Percentiles rank a stretch among this genome's conserved stretches.
phyloP scores from a whole-genome alignment of 1,284 basidiomycete genomes.

The Clitocybe nebularis region DNA sequence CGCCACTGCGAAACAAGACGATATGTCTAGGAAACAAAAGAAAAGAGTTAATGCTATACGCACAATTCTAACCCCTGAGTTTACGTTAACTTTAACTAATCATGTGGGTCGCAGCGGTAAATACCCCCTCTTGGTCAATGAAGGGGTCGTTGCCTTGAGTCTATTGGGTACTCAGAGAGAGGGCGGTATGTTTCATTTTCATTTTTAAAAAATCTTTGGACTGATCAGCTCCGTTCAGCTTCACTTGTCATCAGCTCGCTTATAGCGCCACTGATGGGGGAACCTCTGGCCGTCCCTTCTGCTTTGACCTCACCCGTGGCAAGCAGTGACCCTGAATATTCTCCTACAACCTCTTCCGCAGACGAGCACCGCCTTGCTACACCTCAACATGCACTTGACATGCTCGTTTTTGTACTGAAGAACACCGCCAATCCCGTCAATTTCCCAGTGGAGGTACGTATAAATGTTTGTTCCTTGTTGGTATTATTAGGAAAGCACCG shows the following conservation, averaged over 20 bases:
- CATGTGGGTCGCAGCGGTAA: conserved; percentile 75
- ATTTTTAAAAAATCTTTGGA: conserved; percentile 3
- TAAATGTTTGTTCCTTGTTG: conserved; percentile 69
- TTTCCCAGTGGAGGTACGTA: conserved; percentile 65
- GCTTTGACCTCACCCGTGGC: conserved; percentile 37
- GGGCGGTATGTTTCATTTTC: conserved; percentile 48
- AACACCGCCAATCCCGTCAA: conserved; percentile 48
- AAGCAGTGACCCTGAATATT: conserved; percentile 40
- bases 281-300: conserved; percentile 30
- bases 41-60: conserved; percentile 54
- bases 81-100: conserved; percentile 61
- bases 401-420: conserved; percentile 57
- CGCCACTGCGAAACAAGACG: conserved; percentile 20
- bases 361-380: conserved; percentile 35
- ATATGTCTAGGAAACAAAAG: conserved; percentile 32
- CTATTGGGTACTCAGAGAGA: conserved; percentile 63
- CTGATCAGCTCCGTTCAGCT: conserved; percentile 36
- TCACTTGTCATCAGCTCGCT: conserved; percentile 58
- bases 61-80: conserved; percentile 46
- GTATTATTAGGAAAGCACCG: conserved; percentile 55
- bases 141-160: conserved; percentile 82
- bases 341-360: conserved; percentile 36
- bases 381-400: conserved; percentile 57
- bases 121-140: conserved; percentile 85
- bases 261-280: conserved; percentile 37